phyloP scores from a whole-genome alignment of 106 monocot species.

The Phalaenopsis aphrodite region DNA sequence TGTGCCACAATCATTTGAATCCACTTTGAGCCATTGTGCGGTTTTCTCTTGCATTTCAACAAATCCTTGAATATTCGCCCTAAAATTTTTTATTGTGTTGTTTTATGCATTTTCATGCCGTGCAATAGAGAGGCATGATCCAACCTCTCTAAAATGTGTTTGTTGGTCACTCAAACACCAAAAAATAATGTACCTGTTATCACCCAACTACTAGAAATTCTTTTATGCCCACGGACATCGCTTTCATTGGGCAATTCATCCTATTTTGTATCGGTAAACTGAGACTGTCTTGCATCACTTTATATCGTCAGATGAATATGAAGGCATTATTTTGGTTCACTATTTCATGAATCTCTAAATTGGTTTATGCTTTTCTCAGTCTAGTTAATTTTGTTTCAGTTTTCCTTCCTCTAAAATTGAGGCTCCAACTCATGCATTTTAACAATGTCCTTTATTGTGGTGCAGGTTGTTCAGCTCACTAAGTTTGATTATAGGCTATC shows the following conservation, averaged over 20 bases:
- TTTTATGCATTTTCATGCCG: too few species aligned
- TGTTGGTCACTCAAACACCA: too few species aligned
- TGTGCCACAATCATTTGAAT: too few species aligned
- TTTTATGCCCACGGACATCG: background rate
- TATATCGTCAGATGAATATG: background rate
- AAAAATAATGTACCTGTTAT: too few species aligned
- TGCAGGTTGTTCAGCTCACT: constrained; percentile 43
- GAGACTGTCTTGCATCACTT: background rate
- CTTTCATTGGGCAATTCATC: background rate
- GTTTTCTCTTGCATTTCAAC: too few species aligned
- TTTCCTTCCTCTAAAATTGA: background rate
- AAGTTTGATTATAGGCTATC: constrained; percentile 76
- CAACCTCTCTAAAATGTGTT: too few species aligned
- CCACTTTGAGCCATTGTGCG: too few species aligned
- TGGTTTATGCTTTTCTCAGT: background rate
- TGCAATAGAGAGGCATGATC: too few species aligned
- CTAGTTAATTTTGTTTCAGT: background rate
- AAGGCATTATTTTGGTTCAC: background rate
- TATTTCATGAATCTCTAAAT: background rate
- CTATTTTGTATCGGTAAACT: background rate
- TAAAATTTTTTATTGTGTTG: too few species aligned
- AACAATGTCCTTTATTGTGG: background rate
- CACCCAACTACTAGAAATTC: too few species aligned
- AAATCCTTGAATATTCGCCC: too few species aligned
- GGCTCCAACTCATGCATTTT: constrained; percentile 4